Percentiles rank a stretch among this genome's conserved stretches.
Conservation (phyloP, 345 rosid species). For the Hibiscus syriacus region DNA sequence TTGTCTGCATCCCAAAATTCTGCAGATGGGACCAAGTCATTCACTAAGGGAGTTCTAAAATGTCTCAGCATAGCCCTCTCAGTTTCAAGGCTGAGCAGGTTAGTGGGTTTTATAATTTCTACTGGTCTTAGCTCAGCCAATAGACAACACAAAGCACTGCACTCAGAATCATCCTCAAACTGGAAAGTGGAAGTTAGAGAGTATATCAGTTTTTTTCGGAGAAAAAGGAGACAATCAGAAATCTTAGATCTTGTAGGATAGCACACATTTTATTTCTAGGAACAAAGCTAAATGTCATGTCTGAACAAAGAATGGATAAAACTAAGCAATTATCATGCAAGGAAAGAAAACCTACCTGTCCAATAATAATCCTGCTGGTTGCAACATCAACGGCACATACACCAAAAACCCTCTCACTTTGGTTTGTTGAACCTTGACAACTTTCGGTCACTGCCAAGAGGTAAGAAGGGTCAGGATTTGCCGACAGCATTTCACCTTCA, state of each 20-base stretch:
- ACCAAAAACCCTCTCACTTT: conserved; percentile 49
- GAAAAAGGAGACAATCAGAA: neutral
- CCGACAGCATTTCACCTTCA: conserved; percentile 77
- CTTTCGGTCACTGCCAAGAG: conserved; percentile 79
- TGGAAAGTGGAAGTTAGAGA: conserved; percentile 22
- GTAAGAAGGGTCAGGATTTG: conserved; percentile 90
- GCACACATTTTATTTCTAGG: neutral
- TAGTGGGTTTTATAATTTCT: conserved; percentile 86
- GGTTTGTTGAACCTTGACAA: conserved; percentile 20
- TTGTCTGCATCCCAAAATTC: conserved; percentile 92
- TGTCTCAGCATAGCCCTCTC: conserved; percentile 71
- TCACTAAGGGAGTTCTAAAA: conserved; percentile 79
- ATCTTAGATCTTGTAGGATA: neutral
- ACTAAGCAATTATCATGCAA: neutral
- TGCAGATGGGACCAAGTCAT: conserved; percentile 60
- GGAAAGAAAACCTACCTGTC: conserved; percentile 52
- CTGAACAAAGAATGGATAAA: neutral
- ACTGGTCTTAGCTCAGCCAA: conserved; percentile 88
- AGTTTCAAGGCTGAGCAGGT: conserved; percentile 57
- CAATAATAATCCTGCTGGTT: conserved; percentile 73
- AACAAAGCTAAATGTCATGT: neutral
- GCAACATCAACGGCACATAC: conserved; percentile 87
- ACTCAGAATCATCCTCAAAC: conserved; percentile 80
- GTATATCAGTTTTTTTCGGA: neutral
- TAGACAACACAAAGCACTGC: conserved; percentile 66